Percentiles rank a stretch among this genome's conserved stretches.
These are phyloP conservation scores for Volvox africanus DNA, from an alignment of 139 green algal species.

Conservation along the genomic window DNA sequence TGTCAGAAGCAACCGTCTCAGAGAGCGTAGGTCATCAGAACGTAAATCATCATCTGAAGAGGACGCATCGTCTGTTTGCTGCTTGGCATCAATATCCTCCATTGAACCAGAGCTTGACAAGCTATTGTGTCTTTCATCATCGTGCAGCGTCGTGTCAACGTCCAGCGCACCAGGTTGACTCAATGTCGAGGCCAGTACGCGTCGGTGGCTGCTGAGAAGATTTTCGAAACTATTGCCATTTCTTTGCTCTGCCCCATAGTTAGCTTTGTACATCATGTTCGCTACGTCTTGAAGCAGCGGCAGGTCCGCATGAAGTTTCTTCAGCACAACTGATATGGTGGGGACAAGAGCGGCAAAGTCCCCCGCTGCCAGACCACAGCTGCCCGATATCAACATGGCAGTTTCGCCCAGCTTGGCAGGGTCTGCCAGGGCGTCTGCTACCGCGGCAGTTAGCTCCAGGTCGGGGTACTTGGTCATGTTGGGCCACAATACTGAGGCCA, in stretches of 20 bases:
- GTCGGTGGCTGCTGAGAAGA: no score
- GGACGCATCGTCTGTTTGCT: no score
- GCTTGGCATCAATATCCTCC: no score
- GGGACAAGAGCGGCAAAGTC: background rate
- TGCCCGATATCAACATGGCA: background rate
- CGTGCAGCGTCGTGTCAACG: no score
- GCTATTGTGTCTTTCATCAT: no score
- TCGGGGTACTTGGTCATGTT: background rate
- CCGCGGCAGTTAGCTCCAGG: background rate
- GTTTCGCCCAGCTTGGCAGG: background rate
- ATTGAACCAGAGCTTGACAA: no score
- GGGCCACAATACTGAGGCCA: background rate
- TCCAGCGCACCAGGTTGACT: no score
- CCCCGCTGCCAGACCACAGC: background rate
- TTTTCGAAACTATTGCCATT: no score
- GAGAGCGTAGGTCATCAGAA: no score
- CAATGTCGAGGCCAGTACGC: no score
- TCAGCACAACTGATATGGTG: background rate
- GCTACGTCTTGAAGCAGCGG: background rate
- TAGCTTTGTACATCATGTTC: background rate
- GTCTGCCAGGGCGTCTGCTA: background rate
- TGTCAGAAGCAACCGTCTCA: no score
- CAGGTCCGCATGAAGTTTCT: constrained; percentile 2
- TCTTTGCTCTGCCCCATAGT: background rate
- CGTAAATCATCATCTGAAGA: no score